Base-by-base conservation (phyloP, 2,329 filamentous ascomycete species). In the Ophiostoma ulmi region DNA sequence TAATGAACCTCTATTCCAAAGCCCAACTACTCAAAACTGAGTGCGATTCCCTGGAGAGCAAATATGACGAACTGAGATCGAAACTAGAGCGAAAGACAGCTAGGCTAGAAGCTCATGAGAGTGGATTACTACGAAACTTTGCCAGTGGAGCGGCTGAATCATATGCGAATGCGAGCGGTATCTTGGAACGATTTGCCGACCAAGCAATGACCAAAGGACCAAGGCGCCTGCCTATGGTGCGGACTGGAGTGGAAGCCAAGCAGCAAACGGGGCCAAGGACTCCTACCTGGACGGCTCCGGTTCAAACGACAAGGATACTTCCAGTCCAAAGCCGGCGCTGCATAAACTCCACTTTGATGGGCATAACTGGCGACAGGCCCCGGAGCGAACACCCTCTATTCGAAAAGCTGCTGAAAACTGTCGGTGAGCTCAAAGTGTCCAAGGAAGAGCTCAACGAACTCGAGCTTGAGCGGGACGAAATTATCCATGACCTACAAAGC, bases 31-130 rank as follows among this genome's bases (percentile, higher is more conserved):
- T 70, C 7, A 38, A 70, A 4, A 58, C 55, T n/a, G 55, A 68
- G 20, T 72, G 69, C 48, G 58, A 69, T 22, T 52, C 38, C 0
- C 48, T 81, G 52, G 76, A 79, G 36, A 76, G 80, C 48, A 79
- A 81, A 63, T 77, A 77, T 4, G 75, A 78, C 39, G 75, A 72
- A 7, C 72, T 81, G 20, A 69, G 70, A 22, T 39, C 68, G 8
- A 58, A 61, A 31, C 68, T 70, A 14, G 67, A 73, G 31, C 61
- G 35, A 10, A 38, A 64, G 26, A 20, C 31, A 13, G 22, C 35
- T 17, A 36, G 22, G 13, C 35, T 64, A 35, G 61, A 64, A 35
- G 61, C 61, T 17, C 61, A 36, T 17, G 61, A 64, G 35, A 36
- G 20, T n/a, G 61, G 13, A 36, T n/a, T 64, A 10, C 20, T 64